A percentile compares a stretch with the other conserved stretches of the same genome.
Evolutionary conservation across 345 rosid genomes (phyloP).

Genomic region (Triadica sebifera): DNA sequence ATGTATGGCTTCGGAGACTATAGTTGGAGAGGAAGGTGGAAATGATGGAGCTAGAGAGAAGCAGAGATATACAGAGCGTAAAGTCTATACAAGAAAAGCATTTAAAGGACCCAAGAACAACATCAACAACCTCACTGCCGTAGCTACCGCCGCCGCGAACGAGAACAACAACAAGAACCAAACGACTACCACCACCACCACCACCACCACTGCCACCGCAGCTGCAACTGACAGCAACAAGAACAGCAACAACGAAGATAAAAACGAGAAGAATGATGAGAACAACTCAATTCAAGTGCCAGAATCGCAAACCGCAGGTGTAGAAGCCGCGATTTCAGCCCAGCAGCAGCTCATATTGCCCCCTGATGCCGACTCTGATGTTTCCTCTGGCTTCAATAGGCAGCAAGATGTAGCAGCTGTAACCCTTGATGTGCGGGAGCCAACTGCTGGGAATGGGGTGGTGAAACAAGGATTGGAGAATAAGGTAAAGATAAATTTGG

Average conservation of each 20-base stretch:
- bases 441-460: conserved; percentile 38
- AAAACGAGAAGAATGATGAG: neutral
- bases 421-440: neutral
- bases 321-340: conserved; percentile 33
- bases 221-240: neutral
- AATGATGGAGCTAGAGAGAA: conserved; percentile 60
- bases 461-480: conserved; percentile 43
- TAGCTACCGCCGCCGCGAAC: neutral
- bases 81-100: conserved; percentile 77
- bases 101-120: conserved; percentile 49
- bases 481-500: conserved; percentile 52
- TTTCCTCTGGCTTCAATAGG: conserved; percentile 34
- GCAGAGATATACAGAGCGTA: conserved; percentile 53
- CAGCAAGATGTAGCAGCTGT: conserved; percentile 22
- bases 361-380: conserved; percentile 34
- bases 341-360: conserved; percentile 34
- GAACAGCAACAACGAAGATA: neutral
- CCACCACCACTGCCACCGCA: neutral
- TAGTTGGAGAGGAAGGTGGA: conserved; percentile 50
- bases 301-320: conserved; percentile 29
- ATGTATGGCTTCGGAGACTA: conserved; percentile 96
- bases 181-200: neutral
- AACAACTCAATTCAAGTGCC: conserved; percentile 35
- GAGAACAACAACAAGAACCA: neutral
- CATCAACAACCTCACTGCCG: conserved; percentile 11